Conservation (phyloP, 208 protist genomes). For the Herpetomonas tarakana region DNA sequence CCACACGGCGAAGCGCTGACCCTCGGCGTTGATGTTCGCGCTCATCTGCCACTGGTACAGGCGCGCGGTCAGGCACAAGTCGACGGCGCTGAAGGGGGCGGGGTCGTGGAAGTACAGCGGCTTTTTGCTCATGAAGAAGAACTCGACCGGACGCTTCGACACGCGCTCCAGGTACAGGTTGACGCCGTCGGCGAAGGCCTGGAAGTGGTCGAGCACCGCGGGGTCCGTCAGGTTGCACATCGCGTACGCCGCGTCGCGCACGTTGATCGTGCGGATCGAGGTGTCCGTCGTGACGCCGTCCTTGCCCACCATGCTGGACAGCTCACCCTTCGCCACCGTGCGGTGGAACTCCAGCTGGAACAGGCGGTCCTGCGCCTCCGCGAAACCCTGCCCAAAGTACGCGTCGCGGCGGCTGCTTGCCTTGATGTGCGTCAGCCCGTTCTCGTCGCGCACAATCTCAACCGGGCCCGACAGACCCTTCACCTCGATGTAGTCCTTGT, state of each 20-base stretch:
- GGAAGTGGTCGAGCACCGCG: conserved; percentile 19
- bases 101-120: conserved; percentile 45
- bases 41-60: conserved; percentile 58
- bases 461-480: conserved; percentile 35
- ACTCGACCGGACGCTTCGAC: conserved; percentile 51
- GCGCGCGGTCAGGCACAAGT: conserved; percentile 42
- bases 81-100: conserved; percentile 26
- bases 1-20: conserved; percentile 36
- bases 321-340: conserved; percentile 26
- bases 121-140: conserved; percentile 46
- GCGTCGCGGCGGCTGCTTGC: conserved; percentile 50
- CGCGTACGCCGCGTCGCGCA: conserved; percentile 27
- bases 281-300: conserved; percentile 29
- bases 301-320: conserved; percentile 29
- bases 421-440: conserved; percentile 45
- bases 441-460: conserved; percentile 37
- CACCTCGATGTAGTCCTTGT: conserved; percentile 50
- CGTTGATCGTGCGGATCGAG: conserved; percentile 41
- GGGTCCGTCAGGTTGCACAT: conserved; percentile 28
- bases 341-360: conserved; percentile 69
- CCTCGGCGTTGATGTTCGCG: conserved; percentile 36
- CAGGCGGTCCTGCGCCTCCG: conserved; percentile 55
- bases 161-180: conserved; percentile 45
- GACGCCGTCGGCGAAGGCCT: conserved; percentile 50
- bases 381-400: conserved; percentile 62